Base-by-base conservation (phyloP, 169 alveolate species). In the Babesia ovata region DNA sequence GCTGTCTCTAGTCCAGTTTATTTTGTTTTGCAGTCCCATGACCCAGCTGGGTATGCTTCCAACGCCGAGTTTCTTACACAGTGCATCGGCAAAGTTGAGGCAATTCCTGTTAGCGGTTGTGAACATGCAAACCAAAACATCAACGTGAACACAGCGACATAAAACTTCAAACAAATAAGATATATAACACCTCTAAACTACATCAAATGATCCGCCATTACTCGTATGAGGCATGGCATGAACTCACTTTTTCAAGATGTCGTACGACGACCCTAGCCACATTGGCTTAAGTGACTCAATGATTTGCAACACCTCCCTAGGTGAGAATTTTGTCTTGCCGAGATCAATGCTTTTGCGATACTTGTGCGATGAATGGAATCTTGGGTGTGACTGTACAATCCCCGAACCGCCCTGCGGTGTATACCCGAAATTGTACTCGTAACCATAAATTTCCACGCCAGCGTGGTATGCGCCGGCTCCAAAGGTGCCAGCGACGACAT, bases 401-500 rank as follows among this genome's bases (percentile, higher is more conserved):
- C 90, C 90, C 14, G 90, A 54, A 14, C 79, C 90, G 4, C 86
- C 90, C n/a, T 44, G 61, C 42, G 85, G 66, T 21, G 85, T 75
- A 39, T 85, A 88, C 19, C 93, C 93, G 66, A 70, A 88, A 26
- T 85, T 82, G 60, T 88, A 88, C 44, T 88, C 93, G 42, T 62
- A 52, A 2, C 93, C 93, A 33, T 88, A 88, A 10, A 88, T 84
- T 49, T 88, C 93, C 42, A 88, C 92, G 2, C 93, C 93, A 4
- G 93, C 93, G 53, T 88, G 93, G 60, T 85, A 88, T 28, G 92
- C 93, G 28, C 91, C 93, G 22, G 92, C 91, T 7, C 93, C 93
- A 28, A 88, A 50, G 4, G 90, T 75, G 26, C 88, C 86, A 16
- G 91, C 93, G 7, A 88, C 88, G 3, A 73, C 75, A 29, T 88